Conservation (phyloP, 139 green algal genomes). For the Chlorella sorokiniana region DNA sequence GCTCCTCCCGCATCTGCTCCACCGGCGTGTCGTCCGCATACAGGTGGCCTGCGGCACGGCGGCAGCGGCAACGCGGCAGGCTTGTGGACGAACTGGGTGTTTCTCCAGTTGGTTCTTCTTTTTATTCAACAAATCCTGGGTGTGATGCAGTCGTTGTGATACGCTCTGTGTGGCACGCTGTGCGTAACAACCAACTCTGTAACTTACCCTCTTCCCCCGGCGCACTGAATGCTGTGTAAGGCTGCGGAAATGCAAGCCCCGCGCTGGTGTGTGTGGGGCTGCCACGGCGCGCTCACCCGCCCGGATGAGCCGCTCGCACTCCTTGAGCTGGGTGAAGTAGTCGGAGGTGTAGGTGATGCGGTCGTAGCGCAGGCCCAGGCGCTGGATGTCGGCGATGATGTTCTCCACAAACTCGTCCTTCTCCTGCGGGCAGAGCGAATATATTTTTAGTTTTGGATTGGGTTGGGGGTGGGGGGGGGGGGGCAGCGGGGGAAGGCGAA, state of each 20-base stretch:
- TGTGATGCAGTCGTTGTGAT: too few relatives aligned
- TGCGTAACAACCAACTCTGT: too few relatives aligned
- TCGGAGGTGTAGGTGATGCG: constrained; percentile 92
- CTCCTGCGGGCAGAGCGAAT: constrained; percentile 62
- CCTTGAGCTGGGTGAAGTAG: constrained; percentile 83
- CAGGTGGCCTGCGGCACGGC: constrained; percentile 70
- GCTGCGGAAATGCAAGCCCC: too few relatives aligned
- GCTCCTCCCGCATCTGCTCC: constrained; percentile 91
- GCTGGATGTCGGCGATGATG: constrained; percentile 90
- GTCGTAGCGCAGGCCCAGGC: constrained; percentile 78
- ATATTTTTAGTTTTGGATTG: too few relatives aligned
- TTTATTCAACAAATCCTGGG: too few relatives aligned
- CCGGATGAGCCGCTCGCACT: constrained; percentile 88
- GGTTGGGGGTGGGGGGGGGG: too few relatives aligned
- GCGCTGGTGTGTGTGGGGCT: too few relatives aligned
- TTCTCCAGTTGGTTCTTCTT: too few relatives aligned
- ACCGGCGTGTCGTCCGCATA: constrained; percentile 96
- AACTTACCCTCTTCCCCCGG: not conserved
- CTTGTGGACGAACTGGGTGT: too few relatives aligned
- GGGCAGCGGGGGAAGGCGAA: too few relatives aligned
- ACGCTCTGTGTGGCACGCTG: too few relatives aligned
- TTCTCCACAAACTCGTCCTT: constrained; percentile 98
- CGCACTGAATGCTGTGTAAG: not conserved
- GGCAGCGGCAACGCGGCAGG: not conserved
- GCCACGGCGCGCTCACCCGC: not conserved